Conservation (phyloP, 352 stramenopile species). For the Phytophthora sansomeana region DNA sequence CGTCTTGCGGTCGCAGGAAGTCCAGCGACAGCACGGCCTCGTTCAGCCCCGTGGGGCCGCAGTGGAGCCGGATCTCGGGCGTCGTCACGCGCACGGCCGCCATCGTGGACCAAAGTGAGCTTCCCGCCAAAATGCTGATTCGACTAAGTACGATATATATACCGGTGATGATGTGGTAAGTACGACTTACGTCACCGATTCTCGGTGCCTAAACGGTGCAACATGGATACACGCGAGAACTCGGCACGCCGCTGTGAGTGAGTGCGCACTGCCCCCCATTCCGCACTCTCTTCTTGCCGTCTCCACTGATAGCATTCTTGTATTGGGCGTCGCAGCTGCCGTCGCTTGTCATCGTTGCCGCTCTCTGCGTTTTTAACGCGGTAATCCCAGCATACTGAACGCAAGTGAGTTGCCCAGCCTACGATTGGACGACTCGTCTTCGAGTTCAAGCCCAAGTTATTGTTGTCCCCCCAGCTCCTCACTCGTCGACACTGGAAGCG, state of each 20-base stretch:
- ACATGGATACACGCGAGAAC: constrained; percentile 10
- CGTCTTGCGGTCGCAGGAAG: constrained; percentile 51
- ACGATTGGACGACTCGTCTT: constrained; percentile 31
- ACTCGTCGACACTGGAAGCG: constrained; percentile 16
- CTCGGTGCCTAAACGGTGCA: constrained; percentile 3
- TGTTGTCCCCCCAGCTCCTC: constrained; percentile 7
- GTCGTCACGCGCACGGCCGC: constrained; percentile 66
- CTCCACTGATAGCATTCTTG: too few relatives aligned
- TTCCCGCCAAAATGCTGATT: constrained; percentile 14
- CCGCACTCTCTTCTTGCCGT: too few relatives aligned
- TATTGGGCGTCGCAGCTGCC: too few relatives aligned
- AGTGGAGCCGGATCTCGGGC: constrained; percentile 89
- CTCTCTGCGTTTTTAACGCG: background rate
- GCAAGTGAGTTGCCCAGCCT: constrained; percentile 7
- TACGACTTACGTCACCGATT: background rate
- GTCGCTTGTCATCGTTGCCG: constrained; percentile 5
- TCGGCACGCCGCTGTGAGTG: background rate
- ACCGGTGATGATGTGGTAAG: background rate
- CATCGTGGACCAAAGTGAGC: background rate
- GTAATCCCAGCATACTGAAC: constrained; percentile 16
- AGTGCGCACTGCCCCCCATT: too few relatives aligned
- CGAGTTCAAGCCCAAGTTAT: constrained; percentile 8
- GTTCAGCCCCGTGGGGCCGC: constrained; percentile 87
- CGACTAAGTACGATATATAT: constrained; percentile 8
- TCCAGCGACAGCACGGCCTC: constrained; percentile 88